Conservation (phyloP, 495 filamentous ascomycete species). For the Pseudevernia furfuracea region DNA sequence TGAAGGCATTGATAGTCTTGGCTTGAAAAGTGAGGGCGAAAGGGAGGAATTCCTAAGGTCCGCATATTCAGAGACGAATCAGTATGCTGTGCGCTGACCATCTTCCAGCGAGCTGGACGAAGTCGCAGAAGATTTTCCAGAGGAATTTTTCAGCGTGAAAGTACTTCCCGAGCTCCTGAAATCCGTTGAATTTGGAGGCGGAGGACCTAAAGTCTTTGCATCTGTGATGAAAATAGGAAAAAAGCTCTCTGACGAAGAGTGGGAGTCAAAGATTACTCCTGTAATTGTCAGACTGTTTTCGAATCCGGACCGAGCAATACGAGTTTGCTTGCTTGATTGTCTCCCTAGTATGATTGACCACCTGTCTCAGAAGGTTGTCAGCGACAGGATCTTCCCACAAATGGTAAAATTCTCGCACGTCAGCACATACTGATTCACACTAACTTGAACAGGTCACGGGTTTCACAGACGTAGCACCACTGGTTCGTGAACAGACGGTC, state of each 20-base stretch:
- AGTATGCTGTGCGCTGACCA: constrained; percentile 21
- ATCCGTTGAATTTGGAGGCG: constrained; percentile 93
- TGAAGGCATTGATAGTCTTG: constrained; percentile 85
- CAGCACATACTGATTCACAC: constrained; percentile 7
- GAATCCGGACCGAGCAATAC: constrained; percentile 84
- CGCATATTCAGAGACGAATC: constrained; percentile 26
- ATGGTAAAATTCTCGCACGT: constrained; percentile 48
- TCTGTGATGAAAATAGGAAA: constrained; percentile 83
- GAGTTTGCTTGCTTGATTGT: constrained; percentile 86
- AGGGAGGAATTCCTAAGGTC: constrained; percentile 79
- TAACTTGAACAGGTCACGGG: constrained; percentile 59
- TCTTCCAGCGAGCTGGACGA: constrained; percentile 66
- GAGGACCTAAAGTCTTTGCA: constrained; percentile 82
- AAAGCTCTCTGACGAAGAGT: constrained; percentile 84
- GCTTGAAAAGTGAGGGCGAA: constrained; percentile 76
- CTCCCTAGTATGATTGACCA: constrained; percentile 86
- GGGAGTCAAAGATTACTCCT: constrained; percentile 73
- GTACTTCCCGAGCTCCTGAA: constrained; percentile 92
- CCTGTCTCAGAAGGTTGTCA: constrained; percentile 80
- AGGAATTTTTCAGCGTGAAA: constrained; percentile 97
- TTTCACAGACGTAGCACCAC: constrained; percentile 81
- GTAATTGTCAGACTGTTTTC: constrained; percentile 81
- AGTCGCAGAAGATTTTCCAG: constrained; percentile 86
- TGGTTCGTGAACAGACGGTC: constrained; percentile 91
- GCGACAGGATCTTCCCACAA: constrained; percentile 93